These are phyloP conservation scores for Syncephalastrum sp. DNA, from an alignment of 371 early-diverging fungal genomes.

Conservation along the genomic window DNA sequence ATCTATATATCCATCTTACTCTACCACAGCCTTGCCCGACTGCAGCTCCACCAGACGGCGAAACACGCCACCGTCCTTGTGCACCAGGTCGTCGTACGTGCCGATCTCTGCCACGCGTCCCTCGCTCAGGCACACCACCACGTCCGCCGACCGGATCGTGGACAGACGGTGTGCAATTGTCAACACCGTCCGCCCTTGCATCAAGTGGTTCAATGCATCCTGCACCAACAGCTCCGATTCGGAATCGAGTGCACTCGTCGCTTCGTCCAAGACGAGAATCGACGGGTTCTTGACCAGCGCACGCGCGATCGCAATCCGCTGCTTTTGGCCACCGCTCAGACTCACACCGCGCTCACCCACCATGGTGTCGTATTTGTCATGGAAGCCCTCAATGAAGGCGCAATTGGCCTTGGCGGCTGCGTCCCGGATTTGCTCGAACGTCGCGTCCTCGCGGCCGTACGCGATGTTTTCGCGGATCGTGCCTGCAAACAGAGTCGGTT, in stretches of 20 bases:
- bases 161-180: slow-evolving; percentile 73
- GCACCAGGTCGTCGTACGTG: slow-evolving; percentile 53
- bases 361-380: slow-evolving; percentile 63
- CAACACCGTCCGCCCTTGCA: slow-evolving; percentile 63
- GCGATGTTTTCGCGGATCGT: slow-evolving; percentile 81
- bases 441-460: slow-evolving; percentile 60
- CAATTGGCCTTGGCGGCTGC: slow-evolving; percentile 69
- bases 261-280: slow-evolving; percentile 85
- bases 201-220: slow-evolving; percentile 56
- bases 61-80: slow-evolving; percentile 55
- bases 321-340: slow-evolving; percentile 85
- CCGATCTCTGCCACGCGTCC: slow-evolving; percentile 63
- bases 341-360: slow-evolving; percentile 73
- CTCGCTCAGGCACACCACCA: slow-evolving; percentile 62
- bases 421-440: slow-evolving; percentile 52
- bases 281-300: slow-evolving; percentile 72
- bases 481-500: slow-evolving; percentile 81
- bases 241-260: slow-evolving; percentile 84
- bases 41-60: slow-evolving; percentile 46
- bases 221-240: slow-evolving; percentile 63
- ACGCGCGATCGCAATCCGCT: slow-evolving; percentile 75
- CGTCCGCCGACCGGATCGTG: slow-evolving; percentile 66
- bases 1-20: not conserved
- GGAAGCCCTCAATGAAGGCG: slow-evolving; percentile 64
- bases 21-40: slow-evolving; percentile 23